Conservation (phyloP, 176 grass and related monocot genomes). For the Hordeum marinum region DNA sequence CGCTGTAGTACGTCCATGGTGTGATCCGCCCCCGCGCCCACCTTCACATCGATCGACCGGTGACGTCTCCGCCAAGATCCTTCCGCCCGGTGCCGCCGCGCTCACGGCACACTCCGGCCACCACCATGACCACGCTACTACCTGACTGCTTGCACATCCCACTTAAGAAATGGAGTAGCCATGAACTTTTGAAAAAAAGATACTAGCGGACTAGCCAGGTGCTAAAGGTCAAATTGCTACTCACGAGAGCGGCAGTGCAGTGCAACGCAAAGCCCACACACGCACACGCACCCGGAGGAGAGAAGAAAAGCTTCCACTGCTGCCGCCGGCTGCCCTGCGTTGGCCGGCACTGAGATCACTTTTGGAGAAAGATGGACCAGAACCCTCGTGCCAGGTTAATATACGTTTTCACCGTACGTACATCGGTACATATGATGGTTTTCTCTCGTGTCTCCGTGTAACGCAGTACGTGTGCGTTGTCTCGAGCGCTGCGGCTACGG, state of each 20-base stretch:
- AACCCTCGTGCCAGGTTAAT: not conserved
- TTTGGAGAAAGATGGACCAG: not conserved
- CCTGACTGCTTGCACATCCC: too few species aligned
- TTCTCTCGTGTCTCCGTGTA: too few species aligned
- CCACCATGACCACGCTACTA: not conserved
- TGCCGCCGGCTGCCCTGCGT: not conserved
- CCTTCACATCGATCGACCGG: not conserved
- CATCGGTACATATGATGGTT: too few species aligned
- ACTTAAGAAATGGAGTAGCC: not conserved
- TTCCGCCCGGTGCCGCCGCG: not conserved
- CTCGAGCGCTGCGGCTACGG: too few species aligned
- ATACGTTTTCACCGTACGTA: not conserved
- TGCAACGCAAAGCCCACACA: not conserved
- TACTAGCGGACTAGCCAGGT: not conserved
- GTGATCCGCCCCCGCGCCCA: too few species aligned
- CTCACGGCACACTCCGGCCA: not conserved
- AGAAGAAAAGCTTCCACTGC: not conserved
- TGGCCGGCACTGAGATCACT: not conserved
- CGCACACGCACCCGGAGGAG: not conserved
- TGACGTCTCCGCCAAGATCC: conserved; percentile 30
- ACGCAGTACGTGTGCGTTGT: too few species aligned
- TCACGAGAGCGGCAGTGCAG: not conserved
- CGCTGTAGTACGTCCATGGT: not conserved
- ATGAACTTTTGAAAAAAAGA: not conserved
- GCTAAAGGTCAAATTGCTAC: not conserved